Evolutionary conservation across 2,329 filamentous ascomycete genomes (phyloP).

Genomic region (Penicillium verrucosum): DNA sequence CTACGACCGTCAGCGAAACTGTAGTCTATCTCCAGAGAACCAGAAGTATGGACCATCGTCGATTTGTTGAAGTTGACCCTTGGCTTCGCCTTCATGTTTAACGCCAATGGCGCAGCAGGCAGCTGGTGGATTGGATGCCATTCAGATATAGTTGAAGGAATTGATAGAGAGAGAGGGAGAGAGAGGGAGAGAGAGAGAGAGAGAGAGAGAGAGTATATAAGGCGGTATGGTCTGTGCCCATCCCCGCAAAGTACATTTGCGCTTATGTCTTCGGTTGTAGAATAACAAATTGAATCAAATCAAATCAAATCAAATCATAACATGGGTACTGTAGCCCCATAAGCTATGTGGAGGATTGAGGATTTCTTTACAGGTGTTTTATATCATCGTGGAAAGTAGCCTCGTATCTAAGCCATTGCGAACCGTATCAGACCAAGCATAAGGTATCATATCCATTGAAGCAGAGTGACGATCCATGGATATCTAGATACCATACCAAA

Average conservation of each 20-base stretch:
- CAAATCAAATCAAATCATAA: too few relatives aligned
- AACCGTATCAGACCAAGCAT: too few relatives aligned
- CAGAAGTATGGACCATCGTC: conserved; percentile 11
- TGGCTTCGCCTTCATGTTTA: conserved; percentile 18
- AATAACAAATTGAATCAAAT: too few relatives aligned
- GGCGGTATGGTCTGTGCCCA: background rate
- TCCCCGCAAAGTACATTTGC: background rate
- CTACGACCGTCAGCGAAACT: conserved; percentile 6
- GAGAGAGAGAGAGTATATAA: background rate
- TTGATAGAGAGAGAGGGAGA: too few relatives aligned
- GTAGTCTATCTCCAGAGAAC: background rate
- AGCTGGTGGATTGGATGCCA: conserved; percentile 18
- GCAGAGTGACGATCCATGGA: background rate
- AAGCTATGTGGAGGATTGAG: background rate
- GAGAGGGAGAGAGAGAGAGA: too few relatives aligned
- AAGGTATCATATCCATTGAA: too few relatives aligned
- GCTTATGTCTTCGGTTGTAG: background rate
- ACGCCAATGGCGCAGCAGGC: conserved; percentile 17
- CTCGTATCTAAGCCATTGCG: background rate
- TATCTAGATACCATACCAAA: background rate
- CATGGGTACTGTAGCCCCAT: background rate
- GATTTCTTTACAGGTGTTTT: background rate
- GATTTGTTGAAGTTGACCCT: conserved; percentile 14
- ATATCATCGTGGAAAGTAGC: background rate
- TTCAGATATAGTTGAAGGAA: background rate